These are phyloP conservation scores for Chaetomium strumarium DNA, from an alignment of 2,329 filamentous ascomycete genomes.

Conservation along the genomic window DNA sequence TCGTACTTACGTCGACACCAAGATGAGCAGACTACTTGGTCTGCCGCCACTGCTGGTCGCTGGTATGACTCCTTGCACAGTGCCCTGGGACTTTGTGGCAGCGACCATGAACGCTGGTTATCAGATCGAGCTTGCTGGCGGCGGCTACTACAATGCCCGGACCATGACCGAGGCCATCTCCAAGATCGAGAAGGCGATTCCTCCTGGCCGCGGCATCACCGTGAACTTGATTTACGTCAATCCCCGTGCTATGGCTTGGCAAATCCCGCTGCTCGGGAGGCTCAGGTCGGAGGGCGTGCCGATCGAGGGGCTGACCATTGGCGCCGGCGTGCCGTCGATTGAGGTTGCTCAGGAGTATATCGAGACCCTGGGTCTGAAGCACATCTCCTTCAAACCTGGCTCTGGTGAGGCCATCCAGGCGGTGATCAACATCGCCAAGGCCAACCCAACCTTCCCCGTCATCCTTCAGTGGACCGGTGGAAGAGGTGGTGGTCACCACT, in stretches of 20 bases:
- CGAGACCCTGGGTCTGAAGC: constrained; percentile 83
- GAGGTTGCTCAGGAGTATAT: constrained; percentile 94
- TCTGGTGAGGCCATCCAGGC: constrained; percentile 82
- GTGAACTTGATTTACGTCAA: constrained; percentile 91
- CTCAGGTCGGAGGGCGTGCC: constrained; percentile 80
- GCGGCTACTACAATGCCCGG: constrained; percentile 80
- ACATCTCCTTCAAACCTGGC: constrained; percentile 91
- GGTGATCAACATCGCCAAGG: constrained; percentile 87
- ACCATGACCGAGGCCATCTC: constrained; percentile 75
- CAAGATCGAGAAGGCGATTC: constrained; percentile 80
- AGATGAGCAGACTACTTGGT: constrained; percentile 84
- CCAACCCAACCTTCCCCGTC: constrained; percentile 90
- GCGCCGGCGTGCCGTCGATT: constrained; percentile 87
- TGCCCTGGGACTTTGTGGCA: constrained; percentile 86
- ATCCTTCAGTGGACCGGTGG: constrained; percentile 94
- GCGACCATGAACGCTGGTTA: constrained; percentile 95
- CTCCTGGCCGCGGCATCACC: constrained; percentile 79
- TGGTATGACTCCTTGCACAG: constrained; percentile 88
- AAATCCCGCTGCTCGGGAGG: constrained; percentile 76
- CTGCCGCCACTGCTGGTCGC: constrained; percentile 84
- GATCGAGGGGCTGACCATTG: constrained; percentile 87
- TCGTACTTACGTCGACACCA: constrained; percentile 90
- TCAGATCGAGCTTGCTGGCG: constrained; percentile 83
- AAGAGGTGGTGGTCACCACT: constrained; percentile 89
- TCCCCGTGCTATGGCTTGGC: constrained; percentile 84